Percentiles rank a stretch among this genome's conserved stretches.
Conservation (phyloP, 768 basidiomycete genomes). For the Lanmaoa rubissima region DNA sequence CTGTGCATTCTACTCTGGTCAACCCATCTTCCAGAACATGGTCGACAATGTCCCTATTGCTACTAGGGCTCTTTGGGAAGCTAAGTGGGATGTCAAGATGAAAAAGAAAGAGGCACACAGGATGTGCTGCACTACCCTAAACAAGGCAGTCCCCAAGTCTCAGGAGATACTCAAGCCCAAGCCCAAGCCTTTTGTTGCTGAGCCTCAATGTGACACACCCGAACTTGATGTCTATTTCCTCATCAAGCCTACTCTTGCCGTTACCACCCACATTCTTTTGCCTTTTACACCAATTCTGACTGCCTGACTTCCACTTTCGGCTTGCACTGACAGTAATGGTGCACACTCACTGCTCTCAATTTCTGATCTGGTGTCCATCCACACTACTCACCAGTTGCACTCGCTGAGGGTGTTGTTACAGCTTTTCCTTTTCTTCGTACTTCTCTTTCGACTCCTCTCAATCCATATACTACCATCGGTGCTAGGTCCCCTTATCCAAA, state of each 20-base stretch:
- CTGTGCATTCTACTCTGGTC: conserved; percentile 69
- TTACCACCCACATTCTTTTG: conserved; percentile 68
- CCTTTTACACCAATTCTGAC: conserved; percentile 78
- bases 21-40: conserved; percentile 77
- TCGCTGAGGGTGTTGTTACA: conserved; percentile 62
- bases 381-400: conserved; percentile 53
- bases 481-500: too few species aligned
- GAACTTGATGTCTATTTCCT: conserved; percentile 67
- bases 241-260: conserved; percentile 31
- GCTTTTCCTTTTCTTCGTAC: too few species aligned
- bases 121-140: conserved; percentile 23
- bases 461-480: too few species aligned
- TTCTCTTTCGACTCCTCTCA: too few species aligned
- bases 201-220: conserved; percentile 25
- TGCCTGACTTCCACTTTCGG: conserved; percentile 56
- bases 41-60: conserved; percentile 79
- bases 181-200: conserved; percentile 12
- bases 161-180: conserved; percentile 32
- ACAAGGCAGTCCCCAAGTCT: conserved; percentile 17
- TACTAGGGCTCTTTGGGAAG: conserved; percentile 70
- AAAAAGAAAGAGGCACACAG: conserved; percentile 40
- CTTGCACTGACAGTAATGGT: conserved; percentile 10
- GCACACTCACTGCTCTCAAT: conserved; percentile 50
- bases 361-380: conserved; percentile 48
- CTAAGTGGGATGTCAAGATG: conserved; percentile 62